phyloP scores from a whole-genome alignment of 345 rosid species.

The Brassica juncea region DNA sequence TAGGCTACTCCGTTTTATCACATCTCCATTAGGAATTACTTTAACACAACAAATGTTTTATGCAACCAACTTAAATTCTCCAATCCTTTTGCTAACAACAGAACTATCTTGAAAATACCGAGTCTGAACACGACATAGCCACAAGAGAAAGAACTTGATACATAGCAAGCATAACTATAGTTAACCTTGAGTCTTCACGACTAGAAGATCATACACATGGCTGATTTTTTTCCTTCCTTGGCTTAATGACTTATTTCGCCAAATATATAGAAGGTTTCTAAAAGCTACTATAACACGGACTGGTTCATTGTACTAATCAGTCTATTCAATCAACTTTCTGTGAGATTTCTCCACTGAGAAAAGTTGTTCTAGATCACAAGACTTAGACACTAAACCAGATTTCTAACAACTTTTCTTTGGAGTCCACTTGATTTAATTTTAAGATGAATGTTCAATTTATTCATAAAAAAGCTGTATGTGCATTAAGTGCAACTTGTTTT shows the following conservation, averaged over 20 bases:
- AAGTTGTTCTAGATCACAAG: background rate
- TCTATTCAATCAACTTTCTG: background rate
- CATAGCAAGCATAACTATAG: background rate
- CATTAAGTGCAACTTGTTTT: too few species aligned
- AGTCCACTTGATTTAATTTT: background rate
- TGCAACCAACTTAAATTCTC: background rate
- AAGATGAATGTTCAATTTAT: too few species aligned
- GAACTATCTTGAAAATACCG: background rate
- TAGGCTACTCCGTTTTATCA: background rate
- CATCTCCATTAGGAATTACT: background rate
- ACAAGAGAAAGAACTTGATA: too few species aligned
- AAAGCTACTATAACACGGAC: background rate
- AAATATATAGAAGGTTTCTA: background rate
- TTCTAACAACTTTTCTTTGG: background rate
- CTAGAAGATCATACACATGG: background rate
- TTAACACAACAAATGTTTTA: background rate
- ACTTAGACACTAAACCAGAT: background rate
- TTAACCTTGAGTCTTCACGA: background rate
- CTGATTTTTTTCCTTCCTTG: background rate
- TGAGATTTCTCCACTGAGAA: background rate
- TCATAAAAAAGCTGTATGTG: too few species aligned
- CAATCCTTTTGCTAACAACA: background rate
- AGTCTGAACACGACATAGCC: too few species aligned
- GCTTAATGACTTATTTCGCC: background rate
- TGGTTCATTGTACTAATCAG: background rate